These are phyloP conservation scores for Phytophthora gonapodyides DNA, from an alignment of 352 stramenopile species.

Conservation along the genomic window DNA sequence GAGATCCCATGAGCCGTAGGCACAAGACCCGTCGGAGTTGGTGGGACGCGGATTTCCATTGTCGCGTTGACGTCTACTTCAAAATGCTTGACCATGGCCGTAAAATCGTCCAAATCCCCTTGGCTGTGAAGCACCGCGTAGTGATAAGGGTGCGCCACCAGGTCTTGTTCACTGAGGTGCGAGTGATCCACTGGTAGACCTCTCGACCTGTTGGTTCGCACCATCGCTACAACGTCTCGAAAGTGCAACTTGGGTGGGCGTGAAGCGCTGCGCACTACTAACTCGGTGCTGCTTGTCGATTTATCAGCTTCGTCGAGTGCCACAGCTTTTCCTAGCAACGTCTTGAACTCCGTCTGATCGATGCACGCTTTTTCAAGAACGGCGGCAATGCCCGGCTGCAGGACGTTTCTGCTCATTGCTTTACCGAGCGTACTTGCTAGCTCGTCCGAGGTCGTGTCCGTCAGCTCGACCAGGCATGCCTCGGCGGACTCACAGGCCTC, in stretches of 20 bases:
- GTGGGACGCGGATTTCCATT: conserved; percentile 1
- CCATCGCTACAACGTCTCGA: background rate
- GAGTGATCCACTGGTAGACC: conserved; percentile 4
- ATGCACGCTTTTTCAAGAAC: background rate
- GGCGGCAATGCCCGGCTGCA: background rate
- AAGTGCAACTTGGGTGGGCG: background rate
- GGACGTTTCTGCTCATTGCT: background rate
- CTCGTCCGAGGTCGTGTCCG: background rate
- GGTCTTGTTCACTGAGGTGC: background rate
- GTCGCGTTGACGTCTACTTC: conserved; percentile 3
- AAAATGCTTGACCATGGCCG: background rate
- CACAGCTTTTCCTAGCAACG: background rate
- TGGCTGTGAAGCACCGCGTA: conserved; percentile 4
- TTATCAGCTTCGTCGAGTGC: background rate
- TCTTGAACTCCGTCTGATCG: conserved; percentile 3
- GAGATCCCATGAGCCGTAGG: too few relatives aligned
- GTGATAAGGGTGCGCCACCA: conserved; percentile 8
- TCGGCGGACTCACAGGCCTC: background rate
- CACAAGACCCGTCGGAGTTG: background rate
- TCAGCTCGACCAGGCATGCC: background rate
- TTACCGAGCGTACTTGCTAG: background rate
- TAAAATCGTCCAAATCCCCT: conserved; percentile 6
- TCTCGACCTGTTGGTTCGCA: background rate
- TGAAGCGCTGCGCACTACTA: too few relatives aligned
- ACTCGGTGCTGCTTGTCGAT: too few relatives aligned